These are phyloP conservation scores for Solanum etuberosum DNA, from an alignment of 257 asterid genomes.

Conservation along the genomic window DNA sequence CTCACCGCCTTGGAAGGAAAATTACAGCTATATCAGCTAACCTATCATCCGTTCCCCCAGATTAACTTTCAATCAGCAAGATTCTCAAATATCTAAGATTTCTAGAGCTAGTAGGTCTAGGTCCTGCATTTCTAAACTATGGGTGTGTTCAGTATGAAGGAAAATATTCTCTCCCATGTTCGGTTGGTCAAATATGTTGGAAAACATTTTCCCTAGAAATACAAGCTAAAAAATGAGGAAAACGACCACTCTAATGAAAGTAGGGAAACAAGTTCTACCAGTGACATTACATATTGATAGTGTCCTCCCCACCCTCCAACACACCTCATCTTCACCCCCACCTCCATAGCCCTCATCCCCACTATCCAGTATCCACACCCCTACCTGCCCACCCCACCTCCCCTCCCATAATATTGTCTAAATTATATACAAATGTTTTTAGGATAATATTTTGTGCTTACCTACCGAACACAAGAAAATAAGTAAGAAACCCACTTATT, in stretches of 20 bases:
- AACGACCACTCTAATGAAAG: too few species aligned
- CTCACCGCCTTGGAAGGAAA: not conserved
- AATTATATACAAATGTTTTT: not conserved
- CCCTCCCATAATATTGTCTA: not conserved
- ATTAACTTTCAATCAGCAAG: not conserved
- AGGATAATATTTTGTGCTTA: not conserved
- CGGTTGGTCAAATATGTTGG: not conserved
- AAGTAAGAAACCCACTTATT: not conserved
- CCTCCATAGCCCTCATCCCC: not conserved
- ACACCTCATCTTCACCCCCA: not conserved
- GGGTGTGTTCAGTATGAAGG: not conserved
- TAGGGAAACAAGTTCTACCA: too few species aligned
- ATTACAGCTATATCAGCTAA: not conserved
- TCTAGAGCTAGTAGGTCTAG: not conserved
- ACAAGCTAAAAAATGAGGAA: not conserved
- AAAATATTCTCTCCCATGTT: not conserved
- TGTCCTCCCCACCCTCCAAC: too few species aligned
- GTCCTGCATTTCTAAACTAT: not conserved
- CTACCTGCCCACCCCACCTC: not conserved
- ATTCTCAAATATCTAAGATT: not conserved
- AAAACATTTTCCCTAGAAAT: not conserved
- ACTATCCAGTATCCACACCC: not conserved
- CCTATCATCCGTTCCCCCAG: not conserved
- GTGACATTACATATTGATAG: too few species aligned
- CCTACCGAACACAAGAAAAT: not conserved